Conservation (phyloP, 1,139 yeast species). For the Debaryomycetaceae sp. region DNA sequence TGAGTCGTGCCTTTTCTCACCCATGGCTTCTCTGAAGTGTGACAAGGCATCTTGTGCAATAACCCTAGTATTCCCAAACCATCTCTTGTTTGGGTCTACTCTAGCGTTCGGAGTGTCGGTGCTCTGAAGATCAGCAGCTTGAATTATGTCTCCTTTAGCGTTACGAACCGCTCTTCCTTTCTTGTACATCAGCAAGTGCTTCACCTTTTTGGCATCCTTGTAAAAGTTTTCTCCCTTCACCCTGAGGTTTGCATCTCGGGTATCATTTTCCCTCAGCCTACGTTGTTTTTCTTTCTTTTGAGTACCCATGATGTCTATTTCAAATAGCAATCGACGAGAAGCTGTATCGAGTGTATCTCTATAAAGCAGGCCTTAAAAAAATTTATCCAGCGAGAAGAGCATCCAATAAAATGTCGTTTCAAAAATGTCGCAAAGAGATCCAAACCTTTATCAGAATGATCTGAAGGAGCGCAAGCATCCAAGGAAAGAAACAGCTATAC, state of each 20-base stretch:
- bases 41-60: conserved; percentile 94
- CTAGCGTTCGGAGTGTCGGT: conserved; percentile 88
- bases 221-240: conserved; percentile 97
- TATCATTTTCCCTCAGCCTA: conserved; percentile 76
- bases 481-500: neutral
- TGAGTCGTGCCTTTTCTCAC: conserved; percentile 80
- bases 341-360: neutral
- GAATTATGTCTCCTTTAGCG: conserved; percentile 79
- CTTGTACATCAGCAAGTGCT: conserved; percentile 88
- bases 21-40: conserved; percentile 93
- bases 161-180: conserved; percentile 85
- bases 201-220: conserved; percentile 89
- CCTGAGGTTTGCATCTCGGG: conserved; percentile 85
- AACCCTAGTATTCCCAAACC: conserved; percentile 98
- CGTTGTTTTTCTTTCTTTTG: conserved; percentile 88
- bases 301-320: conserved; percentile 66
- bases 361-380: too few relatives aligned
- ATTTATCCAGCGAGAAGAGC: neutral
- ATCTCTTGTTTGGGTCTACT: conserved; percentile 91
- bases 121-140: conserved; percentile 86
- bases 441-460: neutral
- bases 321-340: neutral
- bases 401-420: neutral
- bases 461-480: neutral
- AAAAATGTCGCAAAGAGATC: neutral